phyloP scores from a whole-genome alignment of 441 rosid genomes.

The Biscutella laevigata region DNA sequence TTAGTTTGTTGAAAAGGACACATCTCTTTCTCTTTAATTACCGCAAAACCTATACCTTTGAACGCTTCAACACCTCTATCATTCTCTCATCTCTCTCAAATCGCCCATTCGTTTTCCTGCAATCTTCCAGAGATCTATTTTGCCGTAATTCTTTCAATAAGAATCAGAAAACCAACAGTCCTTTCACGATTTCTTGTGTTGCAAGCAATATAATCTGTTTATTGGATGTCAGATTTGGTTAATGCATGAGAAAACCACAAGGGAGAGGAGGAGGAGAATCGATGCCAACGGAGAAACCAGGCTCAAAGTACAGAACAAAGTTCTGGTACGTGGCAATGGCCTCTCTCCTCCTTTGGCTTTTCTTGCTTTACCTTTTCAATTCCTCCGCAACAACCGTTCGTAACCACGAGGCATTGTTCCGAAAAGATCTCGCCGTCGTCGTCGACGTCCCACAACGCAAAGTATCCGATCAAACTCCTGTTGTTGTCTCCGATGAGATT shows the following conservation, averaged over 20 bases:
- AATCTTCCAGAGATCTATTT: slow-evolving; percentile 17
- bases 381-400: slow-evolving; percentile 29
- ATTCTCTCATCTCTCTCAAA: slow-evolving; percentile 8
- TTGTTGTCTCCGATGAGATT: not conserved
- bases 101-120: slow-evolving; percentile 8
- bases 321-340: slow-evolving; percentile 44
- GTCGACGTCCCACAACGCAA: slow-evolving; percentile 9
- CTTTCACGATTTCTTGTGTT: slow-evolving; percentile 6
- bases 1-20: not conserved
- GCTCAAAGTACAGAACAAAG: slow-evolving; percentile 30
- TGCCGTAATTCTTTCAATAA: not conserved
- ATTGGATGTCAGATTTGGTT: not conserved
- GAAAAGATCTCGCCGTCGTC: slow-evolving; percentile 1
- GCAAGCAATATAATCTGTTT: not conserved
- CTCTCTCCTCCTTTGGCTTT: slow-evolving; percentile 38
- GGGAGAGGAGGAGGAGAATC: slow-evolving; percentile 21
- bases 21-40: slow-evolving; percentile 15
- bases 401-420: slow-evolving; percentile 23
- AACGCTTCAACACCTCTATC: slow-evolving; percentile 27
- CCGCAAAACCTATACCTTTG: slow-evolving; percentile 26
- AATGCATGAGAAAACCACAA: slow-evolving; percentile 28
- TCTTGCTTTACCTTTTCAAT: slow-evolving; percentile 36
- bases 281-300: slow-evolving; percentile 31
- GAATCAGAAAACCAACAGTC: not conserved
- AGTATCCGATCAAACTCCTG: slow-evolving; percentile 17